A percentile compares a stretch with the other conserved stretches of the same genome.
Conservation (phyloP, 2,329 filamentous ascomycete genomes). For the Neopestalotiopsis sp. region DNA sequence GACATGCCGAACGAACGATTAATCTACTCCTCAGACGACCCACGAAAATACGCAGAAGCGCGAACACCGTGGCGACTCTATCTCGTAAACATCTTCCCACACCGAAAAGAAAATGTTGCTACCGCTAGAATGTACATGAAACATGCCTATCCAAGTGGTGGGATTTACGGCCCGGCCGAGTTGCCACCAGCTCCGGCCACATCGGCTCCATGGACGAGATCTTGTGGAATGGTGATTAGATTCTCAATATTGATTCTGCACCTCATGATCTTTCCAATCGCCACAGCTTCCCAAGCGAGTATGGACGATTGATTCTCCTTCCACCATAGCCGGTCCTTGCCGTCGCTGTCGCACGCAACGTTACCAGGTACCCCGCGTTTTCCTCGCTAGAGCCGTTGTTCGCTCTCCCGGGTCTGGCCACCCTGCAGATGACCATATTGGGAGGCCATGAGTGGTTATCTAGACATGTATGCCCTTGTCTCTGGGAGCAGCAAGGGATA, state of each 20-base stretch:
- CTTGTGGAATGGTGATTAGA: not conserved
- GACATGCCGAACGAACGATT: not conserved
- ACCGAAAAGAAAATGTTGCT: not conserved
- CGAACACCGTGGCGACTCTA: too few relatives aligned
- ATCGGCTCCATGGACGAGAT: not conserved
- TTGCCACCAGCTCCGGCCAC: not conserved
- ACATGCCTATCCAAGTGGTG: not conserved
- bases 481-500: not conserved
- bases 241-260: not conserved
- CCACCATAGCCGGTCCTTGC: not conserved
- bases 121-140: not conserved
- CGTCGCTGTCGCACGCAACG: not conserved
- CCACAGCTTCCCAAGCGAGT: not conserved
- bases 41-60: not conserved
- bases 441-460: not conserved
- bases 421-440: constrained; percentile 2
- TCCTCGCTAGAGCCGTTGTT: not conserved
- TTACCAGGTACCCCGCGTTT: constrained; percentile 2
- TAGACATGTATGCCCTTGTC: not conserved
- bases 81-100: not conserved
- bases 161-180: not conserved
- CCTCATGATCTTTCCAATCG: not conserved
- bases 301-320: not conserved
- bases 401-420: not conserved
- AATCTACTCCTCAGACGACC: not conserved